Evolutionary conservation across 2,329 filamentous ascomycete genomes (phyloP).

Genomic region (Colletotrichum lentis): DNA sequence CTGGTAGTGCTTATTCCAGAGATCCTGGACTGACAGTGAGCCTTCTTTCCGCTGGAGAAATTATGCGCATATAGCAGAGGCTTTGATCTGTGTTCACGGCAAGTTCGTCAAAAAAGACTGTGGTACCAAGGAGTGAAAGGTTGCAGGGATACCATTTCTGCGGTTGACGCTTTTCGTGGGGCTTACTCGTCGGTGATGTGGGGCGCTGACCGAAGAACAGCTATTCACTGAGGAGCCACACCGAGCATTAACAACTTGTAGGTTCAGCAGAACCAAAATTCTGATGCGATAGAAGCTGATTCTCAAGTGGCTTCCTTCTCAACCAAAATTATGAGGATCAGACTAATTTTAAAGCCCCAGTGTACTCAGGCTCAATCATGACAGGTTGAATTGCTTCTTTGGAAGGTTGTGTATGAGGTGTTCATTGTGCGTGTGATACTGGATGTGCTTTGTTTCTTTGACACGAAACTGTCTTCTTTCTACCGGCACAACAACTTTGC

Average conservation of each 20-base stretch:
- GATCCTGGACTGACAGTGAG: neutral
- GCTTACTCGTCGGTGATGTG: conserved; percentile 33
- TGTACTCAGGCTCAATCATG: too few relatives aligned
- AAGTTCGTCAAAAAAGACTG: neutral
- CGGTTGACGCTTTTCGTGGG: conserved; percentile 32
- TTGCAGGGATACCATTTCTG: neutral
- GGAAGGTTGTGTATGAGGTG: too few relatives aligned
- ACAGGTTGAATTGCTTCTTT: too few relatives aligned
- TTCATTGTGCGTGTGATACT: too few relatives aligned
- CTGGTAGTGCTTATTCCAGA: neutral
- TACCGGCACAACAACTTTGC: too few relatives aligned
- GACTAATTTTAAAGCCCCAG: too few relatives aligned
- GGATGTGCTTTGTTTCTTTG: neutral
- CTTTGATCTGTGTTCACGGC: neutral
- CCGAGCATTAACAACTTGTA: neutral
- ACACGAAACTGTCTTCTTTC: neutral
- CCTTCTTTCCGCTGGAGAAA: neutral
- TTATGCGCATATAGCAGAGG: neutral
- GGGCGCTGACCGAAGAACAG: conserved; percentile 20
- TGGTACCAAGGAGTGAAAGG: neutral
- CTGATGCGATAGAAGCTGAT: too few relatives aligned
- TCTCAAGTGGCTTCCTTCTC: too few relatives aligned
- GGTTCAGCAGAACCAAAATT: too few relatives aligned
- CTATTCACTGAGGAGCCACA: neutral
- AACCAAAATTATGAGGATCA: too few relatives aligned